phyloP scores from a whole-genome alignment of 371 early-diverging fungal genomes.

The Conidiobolus incongruus region DNA sequence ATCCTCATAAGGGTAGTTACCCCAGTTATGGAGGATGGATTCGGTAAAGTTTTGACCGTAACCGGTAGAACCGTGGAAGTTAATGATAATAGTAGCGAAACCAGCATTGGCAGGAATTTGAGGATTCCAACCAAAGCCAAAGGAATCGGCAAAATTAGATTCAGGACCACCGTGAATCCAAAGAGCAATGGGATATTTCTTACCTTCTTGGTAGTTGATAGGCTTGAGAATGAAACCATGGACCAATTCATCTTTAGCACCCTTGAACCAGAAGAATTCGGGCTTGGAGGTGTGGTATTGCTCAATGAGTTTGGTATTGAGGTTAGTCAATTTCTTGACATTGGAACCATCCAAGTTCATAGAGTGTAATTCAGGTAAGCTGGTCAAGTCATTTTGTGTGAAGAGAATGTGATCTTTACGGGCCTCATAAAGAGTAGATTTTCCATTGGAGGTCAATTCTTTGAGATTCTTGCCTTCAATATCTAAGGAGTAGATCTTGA shows the following conservation, averaged over 20 bases:
- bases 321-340: constrained; percentile 9
- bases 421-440: constrained; percentile 11
- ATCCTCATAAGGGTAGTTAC: constrained; percentile 48
- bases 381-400: constrained; percentile 17
- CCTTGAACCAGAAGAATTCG: constrained; percentile 40
- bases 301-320: constrained; percentile 11
- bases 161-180: constrained; percentile 44
- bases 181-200: constrained; percentile 52
- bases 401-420: constrained; percentile 15
- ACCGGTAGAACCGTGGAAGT: constrained; percentile 61
- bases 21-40: constrained; percentile 55
- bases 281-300: constrained; percentile 11
- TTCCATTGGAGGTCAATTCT: not conserved
- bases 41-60: constrained; percentile 60
- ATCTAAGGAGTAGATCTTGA: constrained; percentile 21
- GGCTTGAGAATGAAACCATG: constrained; percentile 55
- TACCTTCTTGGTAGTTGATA: constrained; percentile 22
- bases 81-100: constrained; percentile 49
- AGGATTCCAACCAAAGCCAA: constrained; percentile 20
- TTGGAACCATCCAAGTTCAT: constrained; percentile 14
- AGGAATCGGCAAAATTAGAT: not conserved
- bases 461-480: constrained; percentile 14
- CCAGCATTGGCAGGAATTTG: constrained; percentile 51
- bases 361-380: constrained; percentile 15
- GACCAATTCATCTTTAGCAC: constrained; percentile 32